A percentile compares a stretch with the other conserved stretches of the same genome.
phyloP scores from a whole-genome alignment of 805 yeast genomes.

The Wickerhamomyces bisporus region DNA sequence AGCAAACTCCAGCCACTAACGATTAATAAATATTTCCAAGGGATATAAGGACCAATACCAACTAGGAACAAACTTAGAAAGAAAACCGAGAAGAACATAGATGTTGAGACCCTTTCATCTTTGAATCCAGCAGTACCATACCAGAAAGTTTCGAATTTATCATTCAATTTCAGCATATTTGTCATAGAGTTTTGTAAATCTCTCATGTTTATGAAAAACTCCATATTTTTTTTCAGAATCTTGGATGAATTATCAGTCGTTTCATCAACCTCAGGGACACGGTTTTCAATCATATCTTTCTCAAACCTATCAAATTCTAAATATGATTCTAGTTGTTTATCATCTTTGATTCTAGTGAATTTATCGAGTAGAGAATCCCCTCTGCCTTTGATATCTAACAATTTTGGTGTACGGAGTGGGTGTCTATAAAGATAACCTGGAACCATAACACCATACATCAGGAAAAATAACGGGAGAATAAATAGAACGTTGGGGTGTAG shows the following conservation, averaged over 20 bases:
- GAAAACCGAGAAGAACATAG: slow-evolving; percentile 43
- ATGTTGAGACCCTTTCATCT: slow-evolving; percentile 63
- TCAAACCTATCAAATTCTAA: slow-evolving; percentile 6
- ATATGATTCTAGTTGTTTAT: slow-evolving; percentile 24
- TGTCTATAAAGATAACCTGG: slow-evolving; percentile 70
- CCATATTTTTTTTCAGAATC: slow-evolving; percentile 30
- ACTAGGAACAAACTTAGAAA: slow-evolving; percentile 35
- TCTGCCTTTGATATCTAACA: slow-evolving; percentile 40
- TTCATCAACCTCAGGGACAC: slow-evolving; percentile 22
- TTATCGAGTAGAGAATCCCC: slow-evolving; percentile 50
- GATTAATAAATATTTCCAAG: slow-evolving; percentile 60
- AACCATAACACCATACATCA: slow-evolving; percentile 54
- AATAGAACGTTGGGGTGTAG: slow-evolving; percentile 65
- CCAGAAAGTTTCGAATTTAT: slow-evolving; percentile 48
- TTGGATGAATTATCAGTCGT: slow-evolving; percentile 14
- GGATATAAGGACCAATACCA: slow-evolving; percentile 46
- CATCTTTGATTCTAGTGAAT: slow-evolving; percentile 29
- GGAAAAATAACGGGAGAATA: slow-evolving; percentile 53
- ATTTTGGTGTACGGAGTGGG: slow-evolving; percentile 45
- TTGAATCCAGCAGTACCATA: slow-evolving; percentile 64
- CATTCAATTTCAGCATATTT: slow-evolving; percentile 44
- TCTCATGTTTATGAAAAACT: slow-evolving; percentile 53
- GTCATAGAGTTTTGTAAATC: slow-evolving; percentile 67
- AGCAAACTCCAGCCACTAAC: slow-evolving; percentile 52
- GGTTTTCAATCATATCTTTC: slow-evolving; percentile 10